These are phyloP conservation scores for Taphrina wiesneri DNA, from an alignment of 1,139 yeast species.

Conservation along the genomic window DNA sequence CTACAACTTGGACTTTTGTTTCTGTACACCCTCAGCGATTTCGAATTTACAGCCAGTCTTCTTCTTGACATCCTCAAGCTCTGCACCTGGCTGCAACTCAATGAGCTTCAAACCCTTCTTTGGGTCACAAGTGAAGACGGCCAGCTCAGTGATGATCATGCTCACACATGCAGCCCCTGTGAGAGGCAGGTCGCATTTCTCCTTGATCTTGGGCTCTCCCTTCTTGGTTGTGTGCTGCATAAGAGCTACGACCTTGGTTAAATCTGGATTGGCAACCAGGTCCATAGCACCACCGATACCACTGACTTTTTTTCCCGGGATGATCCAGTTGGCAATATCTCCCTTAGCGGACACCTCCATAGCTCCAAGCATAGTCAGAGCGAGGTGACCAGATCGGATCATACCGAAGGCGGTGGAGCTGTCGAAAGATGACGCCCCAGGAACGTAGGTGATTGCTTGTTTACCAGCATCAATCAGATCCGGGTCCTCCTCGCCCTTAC, in stretches of 20 bases:
- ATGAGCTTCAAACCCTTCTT: constrained; percentile 49
- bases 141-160: constrained; percentile 53
- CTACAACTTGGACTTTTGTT: constrained; percentile 18
- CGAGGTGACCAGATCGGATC: constrained; percentile 54
- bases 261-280: constrained; percentile 52
- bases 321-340: constrained; percentile 57
- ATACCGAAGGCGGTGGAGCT: constrained; percentile 55
- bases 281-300: constrained; percentile 63
- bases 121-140: constrained; percentile 52
- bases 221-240: constrained; percentile 55
- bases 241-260: constrained; percentile 53
- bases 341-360: constrained; percentile 54
- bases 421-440: constrained; percentile 54
- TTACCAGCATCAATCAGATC: constrained; percentile 56
- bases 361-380: constrained; percentile 53
- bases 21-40: constrained; percentile 8
- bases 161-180: constrained; percentile 54
- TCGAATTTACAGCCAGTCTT: constrained; percentile 20
- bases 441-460: constrained; percentile 52
- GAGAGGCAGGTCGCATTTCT: constrained; percentile 52
- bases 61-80: constrained; percentile 21
- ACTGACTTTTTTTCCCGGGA: constrained; percentile 53
- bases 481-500: constrained; percentile 51
- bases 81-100: constrained; percentile 43
- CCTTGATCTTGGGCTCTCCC: constrained; percentile 53